Evolutionary conservation across 495 filamentous ascomycete genomes (phyloP).

Genomic region (Margaritispora aquatica): DNA sequence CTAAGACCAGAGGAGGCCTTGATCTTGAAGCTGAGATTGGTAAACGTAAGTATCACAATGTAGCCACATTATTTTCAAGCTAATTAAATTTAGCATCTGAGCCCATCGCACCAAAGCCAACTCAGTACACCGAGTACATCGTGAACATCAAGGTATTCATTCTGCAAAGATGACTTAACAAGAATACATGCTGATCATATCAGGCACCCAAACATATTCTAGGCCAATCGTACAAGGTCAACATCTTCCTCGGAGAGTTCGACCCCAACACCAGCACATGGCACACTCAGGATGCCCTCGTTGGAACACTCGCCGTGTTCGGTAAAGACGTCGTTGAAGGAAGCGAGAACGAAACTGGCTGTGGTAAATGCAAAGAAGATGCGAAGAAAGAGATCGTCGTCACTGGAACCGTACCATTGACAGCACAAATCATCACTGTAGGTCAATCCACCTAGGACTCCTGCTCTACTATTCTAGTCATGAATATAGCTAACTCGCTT

Average conservation of each 20-base stretch:
- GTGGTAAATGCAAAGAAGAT: constrained; percentile 30
- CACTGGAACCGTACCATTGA: constrained; percentile 36
- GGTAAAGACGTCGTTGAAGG: constrained; percentile 23
- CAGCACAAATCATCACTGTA: constrained; percentile 15
- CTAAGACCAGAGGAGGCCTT: constrained; percentile 4
- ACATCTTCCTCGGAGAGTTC: constrained; percentile 36
- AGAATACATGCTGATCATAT: not conserved
- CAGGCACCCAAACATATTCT: constrained; percentile 33
- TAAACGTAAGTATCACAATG: constrained; percentile 7
- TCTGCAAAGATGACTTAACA: not conserved
- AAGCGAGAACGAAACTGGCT: constrained; percentile 21
- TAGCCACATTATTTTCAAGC: too few species aligned
- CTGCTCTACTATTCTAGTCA: not conserved
- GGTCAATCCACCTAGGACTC: not conserved
- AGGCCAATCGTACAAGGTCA: constrained; percentile 31
- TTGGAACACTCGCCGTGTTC: constrained; percentile 34
- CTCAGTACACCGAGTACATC: constrained; percentile 37
- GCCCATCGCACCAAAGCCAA: not conserved
- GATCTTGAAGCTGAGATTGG: constrained; percentile 20
- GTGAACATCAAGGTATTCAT: constrained; percentile 28
- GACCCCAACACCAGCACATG: constrained; percentile 24
- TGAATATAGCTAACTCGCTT: not conserved
- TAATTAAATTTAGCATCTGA: not conserved
- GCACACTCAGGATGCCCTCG: constrained; percentile 30
- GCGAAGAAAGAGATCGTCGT: constrained; percentile 25